phyloP scores from a whole-genome alignment of 2,329 filamentous ascomycete genomes.

The Microcyclospora pomicola region DNA sequence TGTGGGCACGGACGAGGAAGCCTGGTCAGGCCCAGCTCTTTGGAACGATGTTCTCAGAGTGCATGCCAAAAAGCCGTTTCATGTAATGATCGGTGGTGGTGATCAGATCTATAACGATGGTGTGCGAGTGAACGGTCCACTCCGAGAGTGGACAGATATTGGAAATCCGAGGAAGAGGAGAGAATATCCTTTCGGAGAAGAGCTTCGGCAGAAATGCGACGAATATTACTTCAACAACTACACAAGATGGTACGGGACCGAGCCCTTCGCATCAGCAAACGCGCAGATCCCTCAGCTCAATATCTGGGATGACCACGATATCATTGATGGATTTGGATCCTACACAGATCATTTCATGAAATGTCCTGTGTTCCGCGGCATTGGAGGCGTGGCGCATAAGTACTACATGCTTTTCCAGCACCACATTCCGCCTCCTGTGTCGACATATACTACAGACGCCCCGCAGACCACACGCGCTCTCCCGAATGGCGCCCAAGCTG shows the following conservation, averaged over 20 bases:
- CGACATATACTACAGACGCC: conserved; percentile 70
- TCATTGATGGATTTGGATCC: conserved; percentile 52
- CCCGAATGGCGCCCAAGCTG: conserved; percentile 26
- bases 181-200: conserved; percentile 50
- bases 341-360: conserved; percentile 56
- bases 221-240: conserved; percentile 51
- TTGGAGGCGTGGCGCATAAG: conserved; percentile 43
- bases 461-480: conserved; percentile 40
- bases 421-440: conserved; percentile 69
- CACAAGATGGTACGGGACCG: conserved; percentile 53
- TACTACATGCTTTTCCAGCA: conserved; percentile 55
- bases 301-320: conserved; percentile 53
- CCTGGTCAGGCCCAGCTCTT: conserved; percentile 44
- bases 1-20: conserved; percentile 49
- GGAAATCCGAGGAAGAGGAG: conserved; percentile 46
- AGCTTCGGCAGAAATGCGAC: conserved; percentile 45
- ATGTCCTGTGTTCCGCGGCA: conserved; percentile 50
- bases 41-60: conserved; percentile 52
- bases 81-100: conserved; percentile 72
- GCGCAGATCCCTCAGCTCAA: conserved; percentile 51
- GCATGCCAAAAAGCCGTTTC: conserved; percentile 46
- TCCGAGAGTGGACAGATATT: conserved; percentile 52
- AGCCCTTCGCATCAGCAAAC: conserved; percentile 46
- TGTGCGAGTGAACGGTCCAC: conserved; percentile 69
- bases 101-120: conserved; percentile 73